phyloP scores from a whole-genome alignment of 345 rosid species.

The Nasturtium officinale region DNA sequence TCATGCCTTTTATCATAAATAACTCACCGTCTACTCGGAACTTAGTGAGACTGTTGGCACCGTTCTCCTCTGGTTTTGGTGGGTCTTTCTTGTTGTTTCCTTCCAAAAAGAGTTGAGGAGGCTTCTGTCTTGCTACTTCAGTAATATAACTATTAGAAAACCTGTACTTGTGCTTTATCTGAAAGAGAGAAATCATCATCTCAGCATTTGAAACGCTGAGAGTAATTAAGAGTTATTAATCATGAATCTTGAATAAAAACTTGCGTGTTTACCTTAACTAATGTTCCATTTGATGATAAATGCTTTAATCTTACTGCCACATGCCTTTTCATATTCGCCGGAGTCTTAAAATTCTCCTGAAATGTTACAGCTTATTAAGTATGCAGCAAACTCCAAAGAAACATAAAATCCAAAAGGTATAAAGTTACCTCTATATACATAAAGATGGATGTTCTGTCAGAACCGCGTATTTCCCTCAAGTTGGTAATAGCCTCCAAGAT shows the following conservation, averaged over 20 bases:
- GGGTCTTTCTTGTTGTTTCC: slow-evolving; percentile 58
- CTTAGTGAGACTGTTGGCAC: slow-evolving; percentile 51
- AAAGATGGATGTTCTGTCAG: slow-evolving; percentile 79
- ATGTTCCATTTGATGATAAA: slow-evolving; percentile 73
- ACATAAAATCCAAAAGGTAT: slow-evolving; percentile 11
- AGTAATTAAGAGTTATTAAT: background rate
- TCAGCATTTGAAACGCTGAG: slow-evolving; percentile 23
- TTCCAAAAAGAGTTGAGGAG: slow-evolving; percentile 53
- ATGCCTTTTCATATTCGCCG: slow-evolving; percentile 72
- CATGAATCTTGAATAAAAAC: background rate
- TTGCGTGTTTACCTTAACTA: slow-evolving; percentile 66
- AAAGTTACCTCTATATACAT: slow-evolving; percentile 73
- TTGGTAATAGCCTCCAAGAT: slow-evolving; percentile 75
- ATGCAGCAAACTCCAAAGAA: slow-evolving; percentile 4
- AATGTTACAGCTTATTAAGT: slow-evolving; percentile 36
- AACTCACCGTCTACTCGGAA: slow-evolving; percentile 62
- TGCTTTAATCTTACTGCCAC: slow-evolving; percentile 75
- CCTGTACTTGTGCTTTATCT: slow-evolving; percentile 86
- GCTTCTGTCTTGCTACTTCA: slow-evolving; percentile 52
- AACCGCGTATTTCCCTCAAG: slow-evolving; percentile 83
- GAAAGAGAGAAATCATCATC: slow-evolving; percentile 23
- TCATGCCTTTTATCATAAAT: slow-evolving; percentile 72
- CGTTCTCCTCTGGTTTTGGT: slow-evolving; percentile 51
- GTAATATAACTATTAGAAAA: slow-evolving; percentile 48
- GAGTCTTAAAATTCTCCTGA: slow-evolving; percentile 75